These are phyloP conservation scores for Ophiognomonia clavigignenti-juglandacearum DNA, from an alignment of 2,329 filamentous ascomycete species.

Conservation along the genomic window DNA sequence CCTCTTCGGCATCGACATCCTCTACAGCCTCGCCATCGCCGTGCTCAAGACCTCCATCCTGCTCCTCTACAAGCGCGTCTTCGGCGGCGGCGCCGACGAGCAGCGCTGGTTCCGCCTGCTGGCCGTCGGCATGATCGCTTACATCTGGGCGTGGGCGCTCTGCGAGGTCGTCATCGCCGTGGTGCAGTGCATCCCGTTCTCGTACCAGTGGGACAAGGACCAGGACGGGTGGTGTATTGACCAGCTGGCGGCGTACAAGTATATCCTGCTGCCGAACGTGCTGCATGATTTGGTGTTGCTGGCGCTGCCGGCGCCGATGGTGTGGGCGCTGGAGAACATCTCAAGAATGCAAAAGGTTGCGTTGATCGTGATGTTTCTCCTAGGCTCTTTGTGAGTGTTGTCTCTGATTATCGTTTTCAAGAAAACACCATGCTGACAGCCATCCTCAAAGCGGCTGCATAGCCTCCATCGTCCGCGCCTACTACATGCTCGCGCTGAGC, in stretches of 20 bases:
- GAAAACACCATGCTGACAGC: too few relatives aligned
- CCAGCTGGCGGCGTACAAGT: background rate
- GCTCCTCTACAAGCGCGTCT: conserved; percentile 2
- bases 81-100: too few relatives aligned
- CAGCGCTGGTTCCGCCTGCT: background rate
- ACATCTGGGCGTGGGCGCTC: conserved; percentile 2
- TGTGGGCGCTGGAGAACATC: background rate
- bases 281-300: conserved; percentile 1
- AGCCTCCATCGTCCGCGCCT: conserved; percentile 4
- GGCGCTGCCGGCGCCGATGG: conserved; percentile 1
- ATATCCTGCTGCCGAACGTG: background rate
- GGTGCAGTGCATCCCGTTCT: background rate
- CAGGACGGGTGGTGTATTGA: background rate
- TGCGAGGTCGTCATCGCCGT: conserved; percentile 1
- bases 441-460: background rate
- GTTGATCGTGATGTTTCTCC: background rate
- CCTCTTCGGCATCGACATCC: background rate
- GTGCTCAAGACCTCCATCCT: conserved; percentile 1
- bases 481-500: conserved; percentile 4
- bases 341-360: conserved; percentile 1
- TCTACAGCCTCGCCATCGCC: background rate
- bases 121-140: background rate
- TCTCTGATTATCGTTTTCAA: background rate
- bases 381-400: background rate
- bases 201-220: background rate